Evolutionary conservation across 768 basidiomycete species (phyloP), one percentile per base, ranked within the genome.

Genomic region (Coprinopsis marcescibilis): DNA sequence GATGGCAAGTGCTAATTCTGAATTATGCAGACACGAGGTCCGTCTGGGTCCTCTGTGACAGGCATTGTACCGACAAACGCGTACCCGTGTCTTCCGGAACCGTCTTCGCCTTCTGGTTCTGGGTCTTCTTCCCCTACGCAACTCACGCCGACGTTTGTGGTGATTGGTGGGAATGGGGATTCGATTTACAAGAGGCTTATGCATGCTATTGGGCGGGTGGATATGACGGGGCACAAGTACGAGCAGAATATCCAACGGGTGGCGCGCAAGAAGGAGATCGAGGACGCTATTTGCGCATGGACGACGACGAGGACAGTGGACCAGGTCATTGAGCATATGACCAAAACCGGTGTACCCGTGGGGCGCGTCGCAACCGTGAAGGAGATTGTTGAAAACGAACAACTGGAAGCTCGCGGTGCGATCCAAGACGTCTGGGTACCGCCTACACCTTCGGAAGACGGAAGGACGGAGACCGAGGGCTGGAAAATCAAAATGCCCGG

Each of bases 61-160:
- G 83, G 84, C 1, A 84, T 86, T 30, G 84, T 85, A 6, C 83
- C 84, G 1, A 85, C 82, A 8, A 85, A 85, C 54, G 83, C 82
- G 3, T 84, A 83, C 57, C 83, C 82, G 3, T 85, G 83, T 62
- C 66, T 72, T 20, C 73, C 81, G 6, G 65, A 73, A 10, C 61
- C 69, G 12, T 21, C 34, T 17, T 36, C 33, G 30, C 37, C 41
- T 14, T 42, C 50, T 67, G 27, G 49, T 73, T 0, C 68, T 73
- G 1, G 48, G 55, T 1, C 35, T 27, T n/a, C 41, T n/a, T 43
- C 41, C 5, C 4, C 25, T 27, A 27, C 41, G 19, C 19, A 8
- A 19, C 15, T 19, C 13, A 60, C 63, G 0, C 76, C 75, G 0
- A 70, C 72, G 3, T 85, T 80, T 57, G 69, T 84, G 44, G 80